Evolutionary conservation across 352 stramenopile species (phyloP), one percentile per base, ranked within the genome.

Genomic region (Bremia lactucae): DNA sequence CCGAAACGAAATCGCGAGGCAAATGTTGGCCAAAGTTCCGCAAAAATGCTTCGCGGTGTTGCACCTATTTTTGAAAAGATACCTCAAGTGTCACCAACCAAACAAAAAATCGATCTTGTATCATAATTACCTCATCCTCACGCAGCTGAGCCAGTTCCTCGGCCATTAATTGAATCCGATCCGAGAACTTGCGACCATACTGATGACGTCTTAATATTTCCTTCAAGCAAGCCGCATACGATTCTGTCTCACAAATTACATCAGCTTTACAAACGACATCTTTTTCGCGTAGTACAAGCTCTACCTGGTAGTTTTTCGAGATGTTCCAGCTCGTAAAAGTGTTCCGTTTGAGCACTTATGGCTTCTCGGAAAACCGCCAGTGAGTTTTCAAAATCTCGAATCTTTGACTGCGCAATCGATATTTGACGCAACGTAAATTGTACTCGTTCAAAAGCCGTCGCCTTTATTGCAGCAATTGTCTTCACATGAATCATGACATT

Each of bases 361-460:
- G 78, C 81, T 33, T 90, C 81, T 24, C 72, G 78, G 35, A 93
- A 81, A 42, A 91, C 80, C 5, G 65, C 61, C 26, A 93, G 28
- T n/a, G 74, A 87, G 42, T 83, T 85, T 38, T 91, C 81, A 65
- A 93, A 93, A 55, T 91, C 81, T n/a, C 79, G 73, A 40, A 93
- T 93, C 43, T 85, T 83, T 4, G 78, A 90, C 55, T 93, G 81
- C n/a, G 61, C 66, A 0, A 71, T 54, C 1, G 81, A 90, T 26
- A 93, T 83, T 50, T 78, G 68, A 8, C 73, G 70, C 43, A 93
- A 24, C 31, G 67, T 74, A 10, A 51, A 55, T 43, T 83, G 70
- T 13, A 93, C 76, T 6, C 62, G 53, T 20, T 49, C 49, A 49
- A 74, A 83, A n/a, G 75, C 68, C 16, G 59, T 59, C 0, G 50